phyloP scores from a whole-genome alignment of 2,329 filamentous ascomycete genomes.

The Alternaria sp. region DNA sequence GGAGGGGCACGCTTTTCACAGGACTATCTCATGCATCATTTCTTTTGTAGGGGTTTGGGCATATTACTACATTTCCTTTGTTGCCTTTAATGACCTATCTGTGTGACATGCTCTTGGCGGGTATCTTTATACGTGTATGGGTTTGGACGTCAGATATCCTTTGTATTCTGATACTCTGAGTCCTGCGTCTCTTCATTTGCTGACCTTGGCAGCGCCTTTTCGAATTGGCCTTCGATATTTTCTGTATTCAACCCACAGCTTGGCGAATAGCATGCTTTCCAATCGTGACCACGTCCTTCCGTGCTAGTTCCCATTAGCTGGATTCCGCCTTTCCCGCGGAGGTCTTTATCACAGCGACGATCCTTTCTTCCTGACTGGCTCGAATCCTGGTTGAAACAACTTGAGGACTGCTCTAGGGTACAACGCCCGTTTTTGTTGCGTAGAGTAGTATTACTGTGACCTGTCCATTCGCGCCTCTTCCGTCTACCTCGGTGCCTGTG shows the following conservation, averaged over 20 bases:
- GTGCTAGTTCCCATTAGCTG: not conserved
- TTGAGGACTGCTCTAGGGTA: not conserved
- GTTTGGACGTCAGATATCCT: conserved; percentile 10
- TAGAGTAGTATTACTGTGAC: not conserved
- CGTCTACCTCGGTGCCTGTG: conserved; percentile 21
- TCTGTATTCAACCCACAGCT: not conserved
- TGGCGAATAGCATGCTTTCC: not conserved
- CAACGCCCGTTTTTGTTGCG: not conserved
- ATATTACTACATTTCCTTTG: conserved; percentile 19
- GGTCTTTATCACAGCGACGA: not conserved
- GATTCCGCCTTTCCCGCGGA: not conserved
- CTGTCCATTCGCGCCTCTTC: not conserved
- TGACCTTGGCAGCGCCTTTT: conserved; percentile 8
- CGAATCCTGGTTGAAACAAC: not conserved
- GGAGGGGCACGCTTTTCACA: not conserved
- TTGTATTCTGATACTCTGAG: conserved; percentile 3
- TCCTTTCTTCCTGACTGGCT: not conserved
- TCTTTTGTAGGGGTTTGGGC: conserved; percentile 18
- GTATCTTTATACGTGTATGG: conserved; percentile 9
- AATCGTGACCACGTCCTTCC: not conserved
- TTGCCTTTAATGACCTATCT: conserved; percentile 14
- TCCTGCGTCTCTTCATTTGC: conserved; percentile 10
- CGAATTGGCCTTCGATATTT: conserved; percentile 3
- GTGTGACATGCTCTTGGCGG: conserved; percentile 9
- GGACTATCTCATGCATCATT: conserved; percentile 8